Evolutionary conservation across 164 flowering plant genomes (phyloP).

Genomic region (Hamamelis virginiana): DNA sequence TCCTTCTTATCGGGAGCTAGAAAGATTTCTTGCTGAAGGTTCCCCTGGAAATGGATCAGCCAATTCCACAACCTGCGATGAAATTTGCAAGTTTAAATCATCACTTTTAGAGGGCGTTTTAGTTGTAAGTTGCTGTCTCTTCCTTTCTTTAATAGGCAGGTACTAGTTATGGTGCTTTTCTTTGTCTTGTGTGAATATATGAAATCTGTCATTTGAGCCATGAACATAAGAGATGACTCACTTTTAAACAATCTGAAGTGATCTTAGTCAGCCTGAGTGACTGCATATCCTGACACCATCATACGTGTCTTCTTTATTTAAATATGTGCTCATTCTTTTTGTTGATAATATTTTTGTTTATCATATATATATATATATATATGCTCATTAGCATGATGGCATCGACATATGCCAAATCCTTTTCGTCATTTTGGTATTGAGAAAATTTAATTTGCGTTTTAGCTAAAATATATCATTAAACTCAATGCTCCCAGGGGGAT

Average conservation of each 20-base stretch:
- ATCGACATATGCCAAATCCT: background rate
- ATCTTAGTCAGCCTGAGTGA: background rate
- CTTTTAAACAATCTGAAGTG: background rate
- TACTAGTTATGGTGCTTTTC: background rate
- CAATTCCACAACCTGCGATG: conserved; percentile 62
- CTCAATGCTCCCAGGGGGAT: too few species aligned
- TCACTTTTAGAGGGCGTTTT: conserved; percentile 77
- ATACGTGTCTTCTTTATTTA: background rate
- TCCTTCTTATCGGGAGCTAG: conserved; percentile 43
- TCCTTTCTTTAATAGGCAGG: background rate
- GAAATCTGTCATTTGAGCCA: background rate
- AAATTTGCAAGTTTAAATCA: conserved; percentile 80
- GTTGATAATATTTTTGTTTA: too few species aligned
- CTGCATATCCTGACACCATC: background rate
- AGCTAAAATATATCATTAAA: background rate
- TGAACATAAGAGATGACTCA: background rate
- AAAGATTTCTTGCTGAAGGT: conserved; percentile 74
- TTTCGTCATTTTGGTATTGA: background rate
- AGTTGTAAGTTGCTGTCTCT: conserved; percentile 57
- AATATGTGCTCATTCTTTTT: too few species aligned
- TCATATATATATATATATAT: too few species aligned
- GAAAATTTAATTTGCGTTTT: background rate
- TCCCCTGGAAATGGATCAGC: conserved; percentile 39
- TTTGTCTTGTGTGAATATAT: background rate
- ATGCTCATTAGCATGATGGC: background rate